Conservation (phyloP, 2,329 filamentous ascomycete species). For the Metarhizium guizhouense region DNA sequence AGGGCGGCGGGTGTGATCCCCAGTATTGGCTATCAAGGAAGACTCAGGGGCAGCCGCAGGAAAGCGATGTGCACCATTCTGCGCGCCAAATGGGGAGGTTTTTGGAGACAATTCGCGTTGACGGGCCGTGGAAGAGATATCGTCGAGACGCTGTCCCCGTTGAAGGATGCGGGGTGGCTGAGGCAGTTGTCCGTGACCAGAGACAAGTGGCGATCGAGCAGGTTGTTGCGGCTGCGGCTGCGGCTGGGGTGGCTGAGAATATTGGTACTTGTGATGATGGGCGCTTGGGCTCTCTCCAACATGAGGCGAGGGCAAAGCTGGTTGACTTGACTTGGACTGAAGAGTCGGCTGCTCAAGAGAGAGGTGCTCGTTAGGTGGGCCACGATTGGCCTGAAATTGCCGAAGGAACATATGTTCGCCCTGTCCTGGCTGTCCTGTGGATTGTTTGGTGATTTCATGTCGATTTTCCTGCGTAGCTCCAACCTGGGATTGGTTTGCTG, state of each 20-base stretch:
- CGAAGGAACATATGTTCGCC: neutral
- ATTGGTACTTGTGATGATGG: conserved; percentile 7
- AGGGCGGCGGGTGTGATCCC: conserved; percentile 9
- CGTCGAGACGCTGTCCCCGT: conserved; percentile 21
- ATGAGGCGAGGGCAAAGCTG: conserved; percentile 9
- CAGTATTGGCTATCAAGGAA: neutral
- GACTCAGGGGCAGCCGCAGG: neutral
- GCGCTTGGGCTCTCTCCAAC: neutral
- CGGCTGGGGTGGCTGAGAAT: conserved; percentile 5
- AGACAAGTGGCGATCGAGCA: neutral
- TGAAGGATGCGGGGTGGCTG: conserved; percentile 27
- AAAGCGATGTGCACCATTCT: conserved; percentile 11
- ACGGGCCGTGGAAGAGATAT: conserved; percentile 1
- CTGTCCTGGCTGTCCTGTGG: neutral
- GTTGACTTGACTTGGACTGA: conserved; percentile 9
- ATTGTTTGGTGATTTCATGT: neutral
- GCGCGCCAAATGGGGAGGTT: conserved; percentile 11
- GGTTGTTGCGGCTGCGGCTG: neutral
- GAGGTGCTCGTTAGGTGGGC: neutral
- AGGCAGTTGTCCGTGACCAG: neutral
- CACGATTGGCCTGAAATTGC: conserved; percentile 1
- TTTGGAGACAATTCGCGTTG: conserved; percentile 12
- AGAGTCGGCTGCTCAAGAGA: conserved; percentile 15
- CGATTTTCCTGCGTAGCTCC: neutral
- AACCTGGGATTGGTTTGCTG: neutral